Base-by-base conservation (phyloP, 2,329 filamentous ascomycete genomes). In the Coniella lustricola region DNA sequence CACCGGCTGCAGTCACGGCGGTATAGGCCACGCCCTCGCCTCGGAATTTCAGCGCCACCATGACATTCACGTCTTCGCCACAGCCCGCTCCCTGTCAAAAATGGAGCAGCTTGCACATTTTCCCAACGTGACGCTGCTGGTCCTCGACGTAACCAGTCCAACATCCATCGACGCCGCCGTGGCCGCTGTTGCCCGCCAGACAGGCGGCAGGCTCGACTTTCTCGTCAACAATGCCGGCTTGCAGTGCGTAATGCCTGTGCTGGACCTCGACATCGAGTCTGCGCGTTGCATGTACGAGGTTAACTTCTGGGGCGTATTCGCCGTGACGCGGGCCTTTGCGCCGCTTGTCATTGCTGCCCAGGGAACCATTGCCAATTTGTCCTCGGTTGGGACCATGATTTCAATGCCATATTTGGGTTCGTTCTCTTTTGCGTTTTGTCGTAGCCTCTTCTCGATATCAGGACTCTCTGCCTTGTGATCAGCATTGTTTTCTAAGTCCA, bases 171-270 rank as follows among this genome's bases (percentile, higher is more conserved):
- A 46, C 0, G 54, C 53, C 16, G 53, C 54, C 13, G 52, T 51
- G 12, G 46, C 34, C n/a, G 20, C 33, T 7, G 43, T 45, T 16
- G 17, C 22, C 21, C 17, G 20, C 1, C 14, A 17, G n/a, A 40
- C 36, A 8, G 37, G 36, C 20, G 44, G 36, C 36, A 35, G 36
- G 9, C 36, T 47, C 35, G 76, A 81, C 54, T 70, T 80, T 40
- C 72, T 81, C n/a, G 69, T 81, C 43, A 81, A 80, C 61, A 81
- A 81, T 52, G 76, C 43, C 77, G 74, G 78, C 53, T 51, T 69
- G 14, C 2, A 9, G 14, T 8, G 13, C 13, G 31, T 39, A 57
- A 68, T 75, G 43, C 67, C 73, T 43, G 57, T 78, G 13, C 67
- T 71, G 43, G 74, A 77, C 44, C 72, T 76, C 7, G 75, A 75